Percentiles rank a stretch among this genome's conserved stretches.
Conservation (phyloP, 2,329 filamentous ascomycete species). For the Polytolypa hystricis region DNA sequence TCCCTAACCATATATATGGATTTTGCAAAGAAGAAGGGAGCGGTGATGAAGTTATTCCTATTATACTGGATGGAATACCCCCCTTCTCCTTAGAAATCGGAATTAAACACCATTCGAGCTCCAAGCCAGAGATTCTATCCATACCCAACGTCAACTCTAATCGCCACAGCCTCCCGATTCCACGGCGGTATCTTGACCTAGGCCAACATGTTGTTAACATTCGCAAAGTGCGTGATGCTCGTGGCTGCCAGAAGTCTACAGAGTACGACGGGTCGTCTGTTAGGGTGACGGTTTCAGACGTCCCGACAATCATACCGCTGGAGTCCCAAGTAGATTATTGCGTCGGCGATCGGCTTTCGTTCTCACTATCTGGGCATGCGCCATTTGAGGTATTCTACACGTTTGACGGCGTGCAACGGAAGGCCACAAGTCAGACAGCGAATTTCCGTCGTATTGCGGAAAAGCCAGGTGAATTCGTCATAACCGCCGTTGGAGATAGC, state of each 20-base stretch:
- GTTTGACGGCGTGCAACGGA: constrained; percentile 68
- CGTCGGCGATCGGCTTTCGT: constrained; percentile 87
- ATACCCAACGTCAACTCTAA: constrained; percentile 68
- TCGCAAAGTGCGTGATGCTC: constrained; percentile 75
- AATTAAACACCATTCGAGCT: constrained; percentile 79
- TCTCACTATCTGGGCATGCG: constrained; percentile 77
- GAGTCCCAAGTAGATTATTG: constrained; percentile 83
- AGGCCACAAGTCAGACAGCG: constrained; percentile 59
- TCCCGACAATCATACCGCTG: constrained; percentile 78
- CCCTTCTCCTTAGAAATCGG: constrained; percentile 88
- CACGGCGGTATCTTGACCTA: constrained; percentile 70
- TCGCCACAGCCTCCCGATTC: constrained; percentile 70
- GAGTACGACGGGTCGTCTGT: constrained; percentile 63
- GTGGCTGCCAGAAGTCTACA: constrained; percentile 72
- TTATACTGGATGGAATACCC: constrained; percentile 68
- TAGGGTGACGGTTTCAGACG: constrained; percentile 84
- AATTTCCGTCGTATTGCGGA: constrained; percentile 91
- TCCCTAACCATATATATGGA: constrained; percentile 86
- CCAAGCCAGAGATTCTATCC: constrained; percentile 67
- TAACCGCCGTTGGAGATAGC: constrained; percentile 77
- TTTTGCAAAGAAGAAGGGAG: constrained; percentile 80
- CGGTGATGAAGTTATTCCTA: constrained; percentile 76
- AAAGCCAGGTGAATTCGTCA: constrained; percentile 74
- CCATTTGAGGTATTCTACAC: constrained; percentile 91
- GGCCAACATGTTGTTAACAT: constrained; percentile 86